phyloP scores from a whole-genome alignment of 306 rosid genomes.

The Comarum palustre region DNA sequence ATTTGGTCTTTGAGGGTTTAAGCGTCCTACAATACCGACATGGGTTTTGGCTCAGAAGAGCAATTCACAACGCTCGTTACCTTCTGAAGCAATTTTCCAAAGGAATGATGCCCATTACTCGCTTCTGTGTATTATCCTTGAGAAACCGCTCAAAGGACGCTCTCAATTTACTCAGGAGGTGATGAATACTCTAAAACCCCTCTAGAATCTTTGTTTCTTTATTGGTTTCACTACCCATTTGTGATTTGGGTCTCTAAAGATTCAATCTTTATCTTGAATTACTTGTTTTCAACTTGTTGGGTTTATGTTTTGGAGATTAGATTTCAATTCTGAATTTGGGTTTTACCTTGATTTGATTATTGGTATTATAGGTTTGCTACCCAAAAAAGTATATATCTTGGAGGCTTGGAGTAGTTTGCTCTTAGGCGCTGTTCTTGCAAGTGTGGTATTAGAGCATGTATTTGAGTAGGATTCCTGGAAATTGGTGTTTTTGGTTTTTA shows the following conservation, averaged over 20 bases:
- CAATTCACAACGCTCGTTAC: not conserved
- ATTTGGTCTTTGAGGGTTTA: not conserved
- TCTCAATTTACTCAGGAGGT: constrained; percentile 58
- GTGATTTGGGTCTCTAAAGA: not conserved
- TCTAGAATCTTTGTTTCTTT: not conserved
- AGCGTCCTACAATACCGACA: not conserved
- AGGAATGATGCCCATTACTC: constrained; percentile 47
- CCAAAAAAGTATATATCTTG: not conserved
- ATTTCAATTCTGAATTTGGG: not conserved
- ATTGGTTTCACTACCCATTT: not conserved
- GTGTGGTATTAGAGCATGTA: not conserved
- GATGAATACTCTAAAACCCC: constrained; percentile 20
- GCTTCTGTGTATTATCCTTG: constrained; percentile 45
- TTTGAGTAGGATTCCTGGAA: constrained; percentile 1
- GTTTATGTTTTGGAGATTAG: not conserved
- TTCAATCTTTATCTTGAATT: not conserved
- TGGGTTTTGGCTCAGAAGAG: constrained; percentile 18
- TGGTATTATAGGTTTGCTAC: not conserved
- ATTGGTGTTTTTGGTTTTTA: not conserved
- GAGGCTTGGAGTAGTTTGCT: not conserved
- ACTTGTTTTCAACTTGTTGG: not conserved
- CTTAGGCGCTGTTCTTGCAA: not conserved
- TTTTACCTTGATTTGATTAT: not conserved
- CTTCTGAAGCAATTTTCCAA: constrained; percentile 15
- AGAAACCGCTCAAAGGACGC: constrained; percentile 35